Conservation (phyloP, 441 rosid genomes). For the Croton laevigatus region DNA sequence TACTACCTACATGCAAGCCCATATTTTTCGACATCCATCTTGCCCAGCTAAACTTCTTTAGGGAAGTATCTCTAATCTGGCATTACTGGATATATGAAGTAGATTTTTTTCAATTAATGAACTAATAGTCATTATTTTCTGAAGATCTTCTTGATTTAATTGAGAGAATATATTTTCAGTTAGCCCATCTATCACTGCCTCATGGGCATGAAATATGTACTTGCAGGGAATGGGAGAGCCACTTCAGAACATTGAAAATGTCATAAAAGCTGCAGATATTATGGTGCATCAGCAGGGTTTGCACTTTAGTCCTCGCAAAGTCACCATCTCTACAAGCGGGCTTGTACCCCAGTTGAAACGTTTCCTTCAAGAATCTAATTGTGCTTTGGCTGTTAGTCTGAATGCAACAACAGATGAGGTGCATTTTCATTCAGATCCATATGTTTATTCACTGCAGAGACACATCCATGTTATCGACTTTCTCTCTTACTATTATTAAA, state of each 20-base stretch:
- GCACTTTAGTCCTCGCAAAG: conserved; percentile 90
- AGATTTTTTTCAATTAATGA: conserved; percentile 1
- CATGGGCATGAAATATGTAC: conserved; percentile 6
- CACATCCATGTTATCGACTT: conserved; percentile 11
- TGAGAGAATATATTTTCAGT: not conserved
- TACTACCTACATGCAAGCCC: not conserved
- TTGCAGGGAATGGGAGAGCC: conserved; percentile 98
- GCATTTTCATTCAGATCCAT: conserved; percentile 11
- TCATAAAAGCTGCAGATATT: conserved; percentile 75
- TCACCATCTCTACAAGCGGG: conserved; percentile 90
- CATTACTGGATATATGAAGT: conserved; percentile 1
- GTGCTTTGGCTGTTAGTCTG: conserved; percentile 90
- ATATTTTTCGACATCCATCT: not conserved
- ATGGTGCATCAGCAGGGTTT: conserved; percentile 88
- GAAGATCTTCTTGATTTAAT: not conserved
- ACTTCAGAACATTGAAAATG: conserved; percentile 76
- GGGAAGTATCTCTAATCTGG: not conserved
- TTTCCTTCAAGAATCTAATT: conserved; percentile 67
- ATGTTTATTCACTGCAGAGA: conserved; percentile 8
- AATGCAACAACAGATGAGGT: conserved; percentile 98
- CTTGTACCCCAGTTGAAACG: conserved; percentile 86
- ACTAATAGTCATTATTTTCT: not conserved
- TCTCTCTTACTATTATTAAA: conserved; percentile 8
- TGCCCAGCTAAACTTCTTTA: not conserved
- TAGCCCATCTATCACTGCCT: conserved; percentile 3